Base-by-base conservation (phyloP, 2,329 filamentous ascomycete genomes). In the Sarocladium oryzae region DNA sequence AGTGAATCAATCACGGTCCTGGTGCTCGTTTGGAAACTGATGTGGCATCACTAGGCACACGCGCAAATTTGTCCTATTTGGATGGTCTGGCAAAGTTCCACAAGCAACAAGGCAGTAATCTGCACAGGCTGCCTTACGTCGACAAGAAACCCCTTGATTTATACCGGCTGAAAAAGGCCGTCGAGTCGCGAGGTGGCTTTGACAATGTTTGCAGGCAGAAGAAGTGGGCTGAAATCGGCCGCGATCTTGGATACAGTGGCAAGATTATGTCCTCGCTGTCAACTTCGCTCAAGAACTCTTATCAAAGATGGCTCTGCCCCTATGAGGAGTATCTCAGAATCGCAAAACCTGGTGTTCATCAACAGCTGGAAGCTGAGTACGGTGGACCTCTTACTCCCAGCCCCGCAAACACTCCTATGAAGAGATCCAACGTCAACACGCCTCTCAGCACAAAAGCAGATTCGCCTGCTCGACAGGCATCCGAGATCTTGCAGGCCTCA, bases 211-310 rank as follows among this genome's bases (percentile, higher is more conserved):
- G 93, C 77, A 96, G 96, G 69, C 79, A 86, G 52, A 99, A 99
- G 72, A 97, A 97, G 72, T 99, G 93, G 93, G 93, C 93, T 15
- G 93, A 99, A 68, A 97, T 99, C 60, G 93, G 93, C 30, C 84
- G 93, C 62, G 93, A 97, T 65, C 73, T 99, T 45, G 93, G 93
- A 51, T 99, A 99, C 69, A 97, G 92, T 64, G 93, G 93, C 64
- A 99, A 99, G 74, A 99, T 99, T 56, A 99, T 99, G 93, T 97
- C 92, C 2, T 97, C 93, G 8, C 74, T 99, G 43, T 99, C 93
- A 5, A 99, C 93, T 0, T 97, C 93, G 4, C 78, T 99, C 37
- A 99, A 97, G 67, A 99, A 99, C 67, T 97, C 93, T 0, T 99
- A 95, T 61, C 90, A 96, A 66, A 85, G 92, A 69, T 99, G 93